Evolutionary conservation across 768 basidiomycete genomes (phyloP).

Genomic region (Chalciporus piperatus): DNA sequence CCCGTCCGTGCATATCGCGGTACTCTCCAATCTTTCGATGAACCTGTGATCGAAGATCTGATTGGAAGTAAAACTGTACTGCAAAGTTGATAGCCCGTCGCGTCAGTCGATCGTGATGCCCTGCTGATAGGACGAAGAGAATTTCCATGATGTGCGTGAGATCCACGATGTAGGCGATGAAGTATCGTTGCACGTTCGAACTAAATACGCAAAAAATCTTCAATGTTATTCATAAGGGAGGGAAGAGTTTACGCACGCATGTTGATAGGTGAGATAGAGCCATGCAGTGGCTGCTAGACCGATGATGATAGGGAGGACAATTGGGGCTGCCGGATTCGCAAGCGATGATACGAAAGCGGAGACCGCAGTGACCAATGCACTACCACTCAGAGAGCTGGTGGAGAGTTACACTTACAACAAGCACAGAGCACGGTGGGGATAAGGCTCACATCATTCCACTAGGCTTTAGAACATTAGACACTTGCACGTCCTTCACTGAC

Average conservation of each 20-base stretch:
- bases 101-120: neutral
- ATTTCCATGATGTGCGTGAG: neutral
- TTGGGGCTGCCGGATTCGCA: neutral
- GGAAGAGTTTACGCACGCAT: neutral
- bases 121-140: neutral
- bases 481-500: too few relatives aligned
- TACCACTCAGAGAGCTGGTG: constrained; percentile 6
- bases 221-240: neutral
- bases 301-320: neutral
- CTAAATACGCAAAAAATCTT: neutral
- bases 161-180: neutral
- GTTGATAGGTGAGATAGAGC: neutral
- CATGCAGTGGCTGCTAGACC: neutral
- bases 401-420: constrained; percentile 21
- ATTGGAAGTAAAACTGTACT: neutral
- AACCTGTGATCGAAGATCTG: neutral
- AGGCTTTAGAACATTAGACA: too few relatives aligned
- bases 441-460: neutral
- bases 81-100: neutral
- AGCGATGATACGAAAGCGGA: neutral
- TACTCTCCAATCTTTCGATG: too few relatives aligned
- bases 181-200: neutral
- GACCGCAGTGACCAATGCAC: neutral
- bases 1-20: too few relatives aligned
- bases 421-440: too few relatives aligned